Percentiles rank a stretch among this genome's conserved stretches.
Evolutionary conservation across 306 rosid species (phyloP).

Genomic region (Rubus parviflorus): DNA sequence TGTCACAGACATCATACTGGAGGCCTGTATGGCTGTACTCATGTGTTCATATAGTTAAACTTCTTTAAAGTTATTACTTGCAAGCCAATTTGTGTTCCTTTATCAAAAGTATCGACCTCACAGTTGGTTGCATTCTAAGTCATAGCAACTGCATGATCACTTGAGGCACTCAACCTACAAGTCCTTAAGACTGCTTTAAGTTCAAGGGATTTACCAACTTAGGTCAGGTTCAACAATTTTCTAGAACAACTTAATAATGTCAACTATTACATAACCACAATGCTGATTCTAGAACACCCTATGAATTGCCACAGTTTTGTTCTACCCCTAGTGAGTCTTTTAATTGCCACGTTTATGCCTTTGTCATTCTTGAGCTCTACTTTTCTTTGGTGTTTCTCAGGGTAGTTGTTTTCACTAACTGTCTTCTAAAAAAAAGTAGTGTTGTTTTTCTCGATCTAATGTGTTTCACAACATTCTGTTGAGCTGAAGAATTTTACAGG

Average conservation of each 20-base stretch:
- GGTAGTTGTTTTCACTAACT: background rate
- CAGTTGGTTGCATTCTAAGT: background rate
- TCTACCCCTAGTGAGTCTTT: background rate
- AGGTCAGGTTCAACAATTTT: background rate
- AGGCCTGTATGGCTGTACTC: no score
- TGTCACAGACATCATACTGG: background rate
- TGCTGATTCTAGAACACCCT: background rate
- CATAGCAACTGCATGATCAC: background rate
- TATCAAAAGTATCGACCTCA: conserved; percentile 1
- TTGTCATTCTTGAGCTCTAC: background rate
- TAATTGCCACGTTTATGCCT: no score
- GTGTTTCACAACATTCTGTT: background rate
- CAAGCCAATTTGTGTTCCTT: background rate
- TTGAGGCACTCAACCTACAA: background rate
- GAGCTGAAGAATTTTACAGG: background rate
- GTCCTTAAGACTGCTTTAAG: background rate
- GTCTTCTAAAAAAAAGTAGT: background rate
- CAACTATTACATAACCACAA: background rate
- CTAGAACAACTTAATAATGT: background rate
- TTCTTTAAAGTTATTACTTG: background rate
- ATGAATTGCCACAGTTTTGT: background rate
- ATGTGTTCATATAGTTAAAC: no score
- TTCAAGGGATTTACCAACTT: background rate
- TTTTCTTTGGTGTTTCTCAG: background rate
- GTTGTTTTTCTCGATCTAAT: background rate